Conservation (phyloP, 1,284 basidiomycete genomes). For the Pseudozyma pruni region DNA sequence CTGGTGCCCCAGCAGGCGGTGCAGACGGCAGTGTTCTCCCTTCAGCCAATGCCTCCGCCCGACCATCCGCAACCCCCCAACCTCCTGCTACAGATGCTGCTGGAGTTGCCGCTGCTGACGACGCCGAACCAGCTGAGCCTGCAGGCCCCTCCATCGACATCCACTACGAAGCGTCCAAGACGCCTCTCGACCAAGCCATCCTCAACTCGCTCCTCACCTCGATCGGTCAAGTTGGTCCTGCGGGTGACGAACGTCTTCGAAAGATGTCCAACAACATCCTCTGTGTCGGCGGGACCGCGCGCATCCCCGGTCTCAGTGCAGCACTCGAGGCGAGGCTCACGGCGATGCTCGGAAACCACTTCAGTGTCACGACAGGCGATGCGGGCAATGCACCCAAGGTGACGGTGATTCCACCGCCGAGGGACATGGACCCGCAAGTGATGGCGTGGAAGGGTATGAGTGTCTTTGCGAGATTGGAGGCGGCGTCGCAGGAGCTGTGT, state of each 20-base stretch:
- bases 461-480: conserved; percentile 92
- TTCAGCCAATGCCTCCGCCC: conserved; percentile 33
- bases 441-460: conserved; percentile 94
- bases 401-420: conserved; percentile 90
- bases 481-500: conserved; percentile 84
- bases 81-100: background rate
- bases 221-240: conserved; percentile 43
- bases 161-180: conserved; percentile 83
- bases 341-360: conserved; percentile 33
- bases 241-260: conserved; percentile 85
- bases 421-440: conserved; percentile 88
- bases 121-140: conserved; percentile 1
- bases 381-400: conserved; percentile 66
- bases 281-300: conserved; percentile 83
- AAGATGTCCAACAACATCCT: conserved; percentile 89
- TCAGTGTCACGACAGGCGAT: conserved; percentile 25
- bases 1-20: conserved; percentile 3
- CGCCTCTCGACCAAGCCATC: conserved; percentile 92
- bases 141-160: conserved; percentile 74
- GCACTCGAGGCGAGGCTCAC: conserved; percentile 61
- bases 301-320: conserved; percentile 67
- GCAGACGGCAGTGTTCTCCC: conserved; percentile 20
- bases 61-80: conserved; percentile 34
- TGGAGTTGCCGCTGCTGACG: background rate
- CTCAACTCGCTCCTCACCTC: conserved; percentile 77